These are phyloP conservation scores for Didymosphaeria variabile DNA, from an alignment of 2,329 filamentous ascomycete species.

Conservation along the genomic window DNA sequence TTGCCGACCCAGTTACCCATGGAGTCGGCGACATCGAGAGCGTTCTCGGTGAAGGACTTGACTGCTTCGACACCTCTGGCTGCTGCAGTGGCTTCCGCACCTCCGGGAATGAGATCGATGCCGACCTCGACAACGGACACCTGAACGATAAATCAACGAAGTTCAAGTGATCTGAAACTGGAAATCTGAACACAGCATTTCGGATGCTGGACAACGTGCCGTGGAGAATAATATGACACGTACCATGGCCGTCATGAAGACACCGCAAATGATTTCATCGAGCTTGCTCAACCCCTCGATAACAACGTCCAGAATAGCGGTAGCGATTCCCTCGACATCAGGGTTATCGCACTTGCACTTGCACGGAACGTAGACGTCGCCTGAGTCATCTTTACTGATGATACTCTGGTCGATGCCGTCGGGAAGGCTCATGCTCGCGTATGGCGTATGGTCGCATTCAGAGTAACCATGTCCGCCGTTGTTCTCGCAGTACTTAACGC, in stretches of 20 bases:
- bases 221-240: neutral
- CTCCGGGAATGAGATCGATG: slow-evolving; percentile 2
- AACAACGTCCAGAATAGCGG: slow-evolving; percentile 12
- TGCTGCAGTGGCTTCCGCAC: slow-evolving; percentile 5
- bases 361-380: slow-evolving; percentile 7
- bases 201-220: too few relatives aligned
- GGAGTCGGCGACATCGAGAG: slow-evolving; percentile 10
- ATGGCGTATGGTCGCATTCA: slow-evolving; percentile 14
- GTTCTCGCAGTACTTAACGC: slow-evolving; percentile 19
- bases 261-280: slow-evolving; percentile 16
- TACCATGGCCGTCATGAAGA: slow-evolving; percentile 14
- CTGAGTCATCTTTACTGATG: slow-evolving; percentile 7
- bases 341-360: slow-evolving; percentile 14
- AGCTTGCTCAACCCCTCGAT: slow-evolving; percentile 12
- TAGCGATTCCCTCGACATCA: slow-evolving; percentile 13
- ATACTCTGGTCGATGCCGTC: neutral
- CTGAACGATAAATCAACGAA: neutral
- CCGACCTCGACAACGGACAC: slow-evolving; percentile 8
- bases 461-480: slow-evolving; percentile 17
- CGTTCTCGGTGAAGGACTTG: slow-evolving; percentile 17
- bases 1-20: slow-evolving; percentile 17
- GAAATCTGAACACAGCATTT: neutral
- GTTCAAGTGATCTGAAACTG: neutral
- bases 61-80: slow-evolving; percentile 11
- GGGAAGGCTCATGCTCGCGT: slow-evolving; percentile 7